These are phyloP conservation scores for Zymoseptoria pseudotritici DNA, from an alignment of 2,329 filamentous ascomycete genomes.

Conservation along the genomic window DNA sequence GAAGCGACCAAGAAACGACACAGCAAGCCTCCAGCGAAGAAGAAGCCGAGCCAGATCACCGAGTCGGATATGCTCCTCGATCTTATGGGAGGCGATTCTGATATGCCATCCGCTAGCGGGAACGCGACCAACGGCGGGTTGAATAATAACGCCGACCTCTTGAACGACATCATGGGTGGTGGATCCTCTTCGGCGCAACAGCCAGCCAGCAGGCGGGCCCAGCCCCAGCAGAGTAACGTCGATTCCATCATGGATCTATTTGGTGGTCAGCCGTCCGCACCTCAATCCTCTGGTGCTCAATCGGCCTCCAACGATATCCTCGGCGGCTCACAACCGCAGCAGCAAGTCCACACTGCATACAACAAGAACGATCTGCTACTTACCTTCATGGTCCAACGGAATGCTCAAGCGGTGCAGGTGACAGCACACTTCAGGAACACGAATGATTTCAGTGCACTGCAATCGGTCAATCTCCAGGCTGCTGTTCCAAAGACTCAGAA, in stretches of 20 bases:
- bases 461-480: constrained; percentile 77
- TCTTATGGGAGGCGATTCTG: constrained; percentile 66
- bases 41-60: constrained; percentile 68
- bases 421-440: constrained; percentile 74
- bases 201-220: constrained; percentile 29
- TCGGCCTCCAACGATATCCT: constrained; percentile 35
- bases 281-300: constrained; percentile 31
- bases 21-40: constrained; percentile 59
- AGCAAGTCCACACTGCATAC: constrained; percentile 62
- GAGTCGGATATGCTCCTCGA: constrained; percentile 89
- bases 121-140: constrained; percentile 50
- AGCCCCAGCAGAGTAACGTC: constrained; percentile 32
- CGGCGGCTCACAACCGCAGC: constrained; percentile 36
- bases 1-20: constrained; percentile 54
- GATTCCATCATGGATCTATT: constrained; percentile 87
- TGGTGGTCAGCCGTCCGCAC: constrained; percentile 34
- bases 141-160: constrained; percentile 69
- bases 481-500: constrained; percentile 96
- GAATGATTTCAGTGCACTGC: constrained; percentile 52
- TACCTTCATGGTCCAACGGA: constrained; percentile 76
- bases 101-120: constrained; percentile 50
- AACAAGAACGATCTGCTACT: constrained; percentile 77
- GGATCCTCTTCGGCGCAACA: constrained; percentile 42
- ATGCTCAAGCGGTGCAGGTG: constrained; percentile 71
- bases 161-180: constrained; percentile 85